Base-by-base conservation (phyloP, 768 basidiomycete species). In the Tulasnella sp. region DNA sequence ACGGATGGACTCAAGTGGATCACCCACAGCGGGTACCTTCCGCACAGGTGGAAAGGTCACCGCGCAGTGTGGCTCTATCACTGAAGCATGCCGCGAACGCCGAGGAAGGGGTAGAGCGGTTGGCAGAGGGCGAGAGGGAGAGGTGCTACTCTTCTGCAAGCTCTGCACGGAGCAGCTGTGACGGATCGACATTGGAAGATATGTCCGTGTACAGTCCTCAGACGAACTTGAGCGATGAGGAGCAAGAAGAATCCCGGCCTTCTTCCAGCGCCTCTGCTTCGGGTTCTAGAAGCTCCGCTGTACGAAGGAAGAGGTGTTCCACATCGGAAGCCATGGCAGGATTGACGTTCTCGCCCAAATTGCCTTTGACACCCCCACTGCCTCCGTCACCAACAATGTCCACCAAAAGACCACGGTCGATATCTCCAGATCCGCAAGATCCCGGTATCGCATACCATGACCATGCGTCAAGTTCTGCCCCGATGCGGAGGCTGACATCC, bases 21-120 rank as follows among this genome's bases (percentile, higher is more conserved):
- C n/a, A 27, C 3, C 21, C 38, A 23, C 56, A 24, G 10, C 7
- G 9, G 45, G 21, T 38, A 13, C 47, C 47, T 11, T 27, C n/a
- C 1, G 7, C 26, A 10, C 2, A 23, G 3, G 23, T 23, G 45
- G 56, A 58, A 17, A 45, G 45, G 56, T 58, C 47, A 7, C 56
- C 44, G 24, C 17, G 56, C 43, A 58, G 56, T 29, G 48, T 58
- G 43, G 56, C 53, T 3, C 11, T 55, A 34, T 29, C 53, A 5
- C 30, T 55, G n/a, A 41, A 19, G 30, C 24, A 29, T 1, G 41
- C 4, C 4, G 9, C 27, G 34, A 51, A 17, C 4, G 11, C 49
- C 5, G n/a, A 17, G 27, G 34, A 27, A 21, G 13, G 50, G 27
- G n/a, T n/a, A 4, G 5, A 17, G 27, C 7, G 19, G 27, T n/a